A percentile compares a stretch with the other conserved stretches of the same genome.
Evolutionary conservation across 345 rosid genomes (phyloP).

Genomic region (Lepidium aucheri): DNA sequence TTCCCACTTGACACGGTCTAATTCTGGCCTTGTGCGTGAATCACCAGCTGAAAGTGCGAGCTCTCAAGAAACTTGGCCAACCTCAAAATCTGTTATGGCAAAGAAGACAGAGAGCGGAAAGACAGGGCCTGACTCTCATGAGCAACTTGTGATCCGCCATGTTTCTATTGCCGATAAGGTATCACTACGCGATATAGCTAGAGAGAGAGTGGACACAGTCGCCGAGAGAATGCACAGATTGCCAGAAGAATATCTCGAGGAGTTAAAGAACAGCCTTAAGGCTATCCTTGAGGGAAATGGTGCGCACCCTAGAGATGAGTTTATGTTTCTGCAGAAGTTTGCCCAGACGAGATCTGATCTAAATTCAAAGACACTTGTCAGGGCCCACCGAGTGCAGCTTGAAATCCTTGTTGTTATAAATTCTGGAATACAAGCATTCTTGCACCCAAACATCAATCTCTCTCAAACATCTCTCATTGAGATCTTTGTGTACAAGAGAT

Average conservation of each 20-base stretch:
- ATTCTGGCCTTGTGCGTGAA: constrained; percentile 64
- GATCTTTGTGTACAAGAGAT: constrained; percentile 79
- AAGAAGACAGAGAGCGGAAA: constrained; percentile 73
- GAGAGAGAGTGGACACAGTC: constrained; percentile 73
- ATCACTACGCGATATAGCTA: constrained; percentile 70
- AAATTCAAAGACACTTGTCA: constrained; percentile 65
- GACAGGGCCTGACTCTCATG: constrained; percentile 53
- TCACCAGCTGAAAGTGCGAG: constrained; percentile 98
- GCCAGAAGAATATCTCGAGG: constrained; percentile 73
- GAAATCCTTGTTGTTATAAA: constrained; percentile 87
- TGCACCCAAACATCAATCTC: constrained; percentile 79
- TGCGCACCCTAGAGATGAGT: constrained; percentile 70
- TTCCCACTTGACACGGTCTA: constrained; percentile 57
- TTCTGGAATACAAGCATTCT: constrained; percentile 85
- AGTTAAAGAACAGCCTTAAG: constrained; percentile 70
- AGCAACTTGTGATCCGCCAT: constrained; percentile 56
- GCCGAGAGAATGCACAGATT: constrained; percentile 67
- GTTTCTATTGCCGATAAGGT: constrained; percentile 68
- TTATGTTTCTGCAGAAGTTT: constrained; percentile 66
- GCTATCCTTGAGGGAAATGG: constrained; percentile 80
- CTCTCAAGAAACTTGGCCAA: constrained; percentile 92
- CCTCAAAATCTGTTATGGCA: constrained; percentile 43
- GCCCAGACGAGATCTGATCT: constrained; percentile 77
- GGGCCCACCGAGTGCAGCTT: constrained; percentile 77
- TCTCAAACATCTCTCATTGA: constrained; percentile 80